Base-by-base conservation (phyloP, 371 early-diverging fungal species). In the Batkoa obscura region DNA sequence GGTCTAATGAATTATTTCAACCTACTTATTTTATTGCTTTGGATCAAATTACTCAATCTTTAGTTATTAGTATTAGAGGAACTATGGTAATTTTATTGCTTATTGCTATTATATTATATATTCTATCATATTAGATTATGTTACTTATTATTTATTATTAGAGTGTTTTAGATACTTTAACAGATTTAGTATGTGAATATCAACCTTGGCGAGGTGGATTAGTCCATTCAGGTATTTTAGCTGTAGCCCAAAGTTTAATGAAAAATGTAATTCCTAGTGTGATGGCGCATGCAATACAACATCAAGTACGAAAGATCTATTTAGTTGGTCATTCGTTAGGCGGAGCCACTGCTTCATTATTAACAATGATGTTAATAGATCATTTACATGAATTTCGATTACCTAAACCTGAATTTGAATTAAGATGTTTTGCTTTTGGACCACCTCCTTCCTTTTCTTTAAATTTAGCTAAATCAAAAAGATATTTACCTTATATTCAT, bases 161-260 rank as follows among this genome's bases (percentile, higher is more conserved):
- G 82, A 89, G 85, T 48, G 69, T 78, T 0, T 75, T 80, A 59
- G 91, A 90, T 61, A 78, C 87, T 1, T 61, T 90, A 54, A 89
- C 91, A 0, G 91, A 90, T 61, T 62, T 90, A 30, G 80, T 82
- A 0, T 89, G 89, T 55, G 88, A 89, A 60, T 90, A 89, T 57
- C 76, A 79, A 48, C 81, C 74, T 33, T 90, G 90, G 89, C 75
- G 78, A 51, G 89, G 87, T 37, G 89, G 89, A 1, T 69, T 88
- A 13, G 83, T 87, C 43, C 90, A 90, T 59, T 74, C 76, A 49
- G 90, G 90, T 2, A 83, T 88, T 73, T 74, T 81, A 70, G 71
- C 75, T 13, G 73, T 84, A 3, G 89, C 90, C 1, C 74, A 80
- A 35, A 84, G 83, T 81, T 77, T 88, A 53, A 77, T 85, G 66